A percentile compares a stretch with the other conserved stretches of the same genome.
phyloP scores from a whole-genome alignment of 768 basidiomycete genomes.

The Kwoniella sp. region DNA sequence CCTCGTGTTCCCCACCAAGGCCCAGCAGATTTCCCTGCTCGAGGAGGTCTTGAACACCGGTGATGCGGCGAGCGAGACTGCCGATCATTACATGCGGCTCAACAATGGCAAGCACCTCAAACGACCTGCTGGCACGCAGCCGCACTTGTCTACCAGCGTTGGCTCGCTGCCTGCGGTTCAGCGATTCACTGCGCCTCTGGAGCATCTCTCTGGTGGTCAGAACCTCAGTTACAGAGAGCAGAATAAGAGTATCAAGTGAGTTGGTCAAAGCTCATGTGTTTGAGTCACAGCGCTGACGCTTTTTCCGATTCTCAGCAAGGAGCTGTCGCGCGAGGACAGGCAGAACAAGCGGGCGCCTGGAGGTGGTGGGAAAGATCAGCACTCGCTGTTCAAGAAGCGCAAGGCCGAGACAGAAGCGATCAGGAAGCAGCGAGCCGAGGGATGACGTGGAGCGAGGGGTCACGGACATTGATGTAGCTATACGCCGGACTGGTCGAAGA shows the following conservation, averaged over 20 bases:
- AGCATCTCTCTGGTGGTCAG: slow-evolving; percentile 48
- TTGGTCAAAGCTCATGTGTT: background rate
- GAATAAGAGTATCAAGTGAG: slow-evolving; percentile 50
- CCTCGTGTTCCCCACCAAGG: slow-evolving; percentile 82
- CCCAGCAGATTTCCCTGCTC: slow-evolving; percentile 95
- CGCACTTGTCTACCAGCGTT: background rate
- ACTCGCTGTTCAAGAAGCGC: slow-evolving; percentile 30
- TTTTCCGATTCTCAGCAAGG: slow-evolving; percentile 35
- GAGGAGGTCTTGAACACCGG: slow-evolving; percentile 85
- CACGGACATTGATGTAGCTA: too few relatives aligned
- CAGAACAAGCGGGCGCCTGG: slow-evolving; percentile 22
- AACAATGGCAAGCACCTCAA: slow-evolving; percentile 38
- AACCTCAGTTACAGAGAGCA: slow-evolving; percentile 50
- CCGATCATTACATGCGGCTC: slow-evolving; percentile 42
- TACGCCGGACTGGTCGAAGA: too few relatives aligned
- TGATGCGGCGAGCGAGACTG: slow-evolving; percentile 60
- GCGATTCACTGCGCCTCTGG: slow-evolving; percentile 46
- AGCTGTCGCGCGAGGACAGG: slow-evolving; percentile 37
- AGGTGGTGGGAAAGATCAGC: slow-evolving; percentile 6
- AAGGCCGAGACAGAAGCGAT: slow-evolving; percentile 18
- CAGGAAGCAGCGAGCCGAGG: slow-evolving; percentile 10
- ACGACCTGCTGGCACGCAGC: slow-evolving; percentile 15
- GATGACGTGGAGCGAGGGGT: too few relatives aligned
- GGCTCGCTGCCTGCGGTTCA: slow-evolving; percentile 33
- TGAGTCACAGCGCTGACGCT: background rate